phyloP scores from a whole-genome alignment of 2,329 filamentous ascomycete genomes.

The Alternaria novae-zelandiae region DNA sequence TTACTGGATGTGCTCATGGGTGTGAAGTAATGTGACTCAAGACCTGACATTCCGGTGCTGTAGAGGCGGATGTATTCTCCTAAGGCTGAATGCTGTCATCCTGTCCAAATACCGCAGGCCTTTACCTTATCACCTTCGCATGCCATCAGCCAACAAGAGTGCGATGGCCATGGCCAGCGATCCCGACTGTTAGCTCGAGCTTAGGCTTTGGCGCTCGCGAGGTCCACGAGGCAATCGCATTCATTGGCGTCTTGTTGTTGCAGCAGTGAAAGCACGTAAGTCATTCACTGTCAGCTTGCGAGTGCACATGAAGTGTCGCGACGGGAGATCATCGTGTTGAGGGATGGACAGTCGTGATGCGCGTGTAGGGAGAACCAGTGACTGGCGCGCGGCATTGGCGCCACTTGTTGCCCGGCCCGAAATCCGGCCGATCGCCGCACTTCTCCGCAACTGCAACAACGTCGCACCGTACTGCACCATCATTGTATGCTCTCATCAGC shows the following conservation, averaged over 20 bases:
- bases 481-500: neutral
- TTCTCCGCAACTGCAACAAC: neutral
- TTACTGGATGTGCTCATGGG: neutral
- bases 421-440: neutral
- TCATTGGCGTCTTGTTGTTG: neutral
- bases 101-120: neutral
- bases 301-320: neutral
- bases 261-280: accelerated
- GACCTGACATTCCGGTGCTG: no score
- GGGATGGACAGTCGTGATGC: neutral
- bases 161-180: neutral
- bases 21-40: no score
- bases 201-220: neutral
- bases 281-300: accelerated
- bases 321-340: accelerated
- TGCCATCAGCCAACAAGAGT: neutral
- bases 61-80: no score
- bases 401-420: neutral
- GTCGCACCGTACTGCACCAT: neutral
- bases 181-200: neutral
- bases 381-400: neutral
- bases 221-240: neutral
- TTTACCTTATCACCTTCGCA: neutral
- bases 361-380: neutral
- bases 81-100: no score